Base-by-base conservation (phyloP, 768 basidiomycete species). In the Leucocoprinus sp. region DNA sequence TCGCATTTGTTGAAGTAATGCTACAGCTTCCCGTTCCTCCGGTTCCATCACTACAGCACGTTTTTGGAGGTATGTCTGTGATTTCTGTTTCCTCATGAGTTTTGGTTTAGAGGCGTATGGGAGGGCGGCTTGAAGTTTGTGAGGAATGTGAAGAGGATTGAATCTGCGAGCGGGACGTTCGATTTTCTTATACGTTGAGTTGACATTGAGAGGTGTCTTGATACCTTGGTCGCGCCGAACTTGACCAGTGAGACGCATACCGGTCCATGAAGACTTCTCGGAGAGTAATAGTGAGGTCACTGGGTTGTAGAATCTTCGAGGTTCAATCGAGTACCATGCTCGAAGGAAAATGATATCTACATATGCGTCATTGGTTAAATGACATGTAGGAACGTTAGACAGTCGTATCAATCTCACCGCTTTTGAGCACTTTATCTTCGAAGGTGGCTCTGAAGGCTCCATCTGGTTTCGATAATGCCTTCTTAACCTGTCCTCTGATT, bases 401-500 rank as follows among this genome's bases (percentile, higher is more conserved):
- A n/a, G n/a, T n/a, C n/a, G n/a, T n/a, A n/a, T n/a, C n/a, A n/a
- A n/a, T n/a, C 86, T 47, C 61, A 93, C 93, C 93, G 54, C 92
- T 92, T 82, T 84, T 91, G 51, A 98, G 72, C 6, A 98, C 72
- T 69, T 97, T 98, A 63, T 99, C 96, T 64, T 99, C 96, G 62
- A 98, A 99, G 9, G 93, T 93, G 2, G 95, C 96, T 52, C 96
- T 74, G 73, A 89, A 97, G 4, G 88, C 80, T 7, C 96, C 96
- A 48, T 96, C 93, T 2, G 96, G 93, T 58, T 93, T 97, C n/a
- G 82, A 68, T 23, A 97, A 66, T 8, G 88, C 93, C 64, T 95
- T 97, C 70, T 99, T 99, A 42, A 99, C 80, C 63, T 98, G 95
- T 3, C 96, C 96, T 36, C 96, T 70, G 45, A 99, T 89, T 8